Evolutionary conservation across 306 rosid species (phyloP).

Genomic region (Rosa chinensis): DNA sequence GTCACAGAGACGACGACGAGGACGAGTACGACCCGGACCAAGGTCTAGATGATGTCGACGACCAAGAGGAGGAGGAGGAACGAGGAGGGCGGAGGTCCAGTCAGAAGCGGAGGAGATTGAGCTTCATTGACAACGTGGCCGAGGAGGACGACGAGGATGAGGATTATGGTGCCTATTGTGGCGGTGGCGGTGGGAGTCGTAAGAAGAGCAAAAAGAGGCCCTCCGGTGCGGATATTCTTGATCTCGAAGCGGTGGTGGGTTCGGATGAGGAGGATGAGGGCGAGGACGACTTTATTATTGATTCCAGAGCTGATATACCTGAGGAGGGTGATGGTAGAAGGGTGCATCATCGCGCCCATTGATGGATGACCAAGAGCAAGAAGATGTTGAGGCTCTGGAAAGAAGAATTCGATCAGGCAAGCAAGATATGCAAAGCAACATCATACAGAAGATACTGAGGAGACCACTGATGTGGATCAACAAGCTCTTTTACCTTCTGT

Average conservation of each 20-base stretch:
- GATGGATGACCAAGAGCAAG: constrained; percentile 73
- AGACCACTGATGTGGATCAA: constrained; percentile 92
- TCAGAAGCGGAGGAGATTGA: constrained; percentile 59
- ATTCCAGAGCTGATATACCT: constrained; percentile 55
- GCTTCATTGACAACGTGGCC: constrained; percentile 58
- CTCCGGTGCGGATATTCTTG: constrained; percentile 59
- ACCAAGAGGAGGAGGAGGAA: too few relatives aligned
- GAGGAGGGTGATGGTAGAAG: constrained; percentile 76
- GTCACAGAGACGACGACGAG: too few relatives aligned
- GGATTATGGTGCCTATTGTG: constrained; percentile 38
- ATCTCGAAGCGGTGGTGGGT: constrained; percentile 71
- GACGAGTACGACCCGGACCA: too few relatives aligned
- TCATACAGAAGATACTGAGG: constrained; percentile 65
- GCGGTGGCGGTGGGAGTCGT: constrained; percentile 26
- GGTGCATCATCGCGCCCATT: constrained; percentile 46
- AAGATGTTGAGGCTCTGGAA: constrained; percentile 85
- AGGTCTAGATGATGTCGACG: too few relatives aligned
- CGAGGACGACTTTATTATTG: constrained; percentile 74
- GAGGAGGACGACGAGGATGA: constrained; percentile 59
- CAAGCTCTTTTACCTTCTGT: constrained; percentile 97
- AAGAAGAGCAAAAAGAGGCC: constrained; percentile 42
- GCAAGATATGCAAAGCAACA: constrained; percentile 67
- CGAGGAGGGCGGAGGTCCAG: too few relatives aligned
- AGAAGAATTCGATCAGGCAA: constrained; percentile 50
- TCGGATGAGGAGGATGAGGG: constrained; percentile 87